Evolutionary conservation across 169 alveolate genomes (phyloP).

Genomic region (Eimeria mitis): DNA sequence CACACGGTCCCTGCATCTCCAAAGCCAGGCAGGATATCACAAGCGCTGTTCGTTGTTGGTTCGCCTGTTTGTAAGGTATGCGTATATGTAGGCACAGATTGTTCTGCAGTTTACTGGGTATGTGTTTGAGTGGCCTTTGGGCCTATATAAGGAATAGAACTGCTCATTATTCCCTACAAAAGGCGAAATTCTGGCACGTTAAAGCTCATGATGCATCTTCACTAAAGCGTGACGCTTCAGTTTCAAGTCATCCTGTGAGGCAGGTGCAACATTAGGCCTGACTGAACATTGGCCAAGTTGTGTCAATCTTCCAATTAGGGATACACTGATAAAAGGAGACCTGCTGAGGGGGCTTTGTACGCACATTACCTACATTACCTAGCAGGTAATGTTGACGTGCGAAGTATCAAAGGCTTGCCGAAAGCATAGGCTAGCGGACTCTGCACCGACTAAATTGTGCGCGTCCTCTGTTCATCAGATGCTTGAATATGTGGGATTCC

Average conservation of each 20-base stretch:
- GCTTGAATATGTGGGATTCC: background rate
- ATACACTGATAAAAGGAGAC: background rate
- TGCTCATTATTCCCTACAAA: background rate
- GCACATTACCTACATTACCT: background rate
- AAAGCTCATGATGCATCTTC: background rate
- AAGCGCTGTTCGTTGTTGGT: background rate
- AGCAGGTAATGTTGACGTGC: background rate
- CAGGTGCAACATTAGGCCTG: background rate
- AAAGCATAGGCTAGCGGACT: background rate
- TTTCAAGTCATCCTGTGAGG: background rate
- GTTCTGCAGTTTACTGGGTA: background rate
- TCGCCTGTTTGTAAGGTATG: background rate
- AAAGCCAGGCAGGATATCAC: no score
- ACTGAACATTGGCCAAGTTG: background rate
- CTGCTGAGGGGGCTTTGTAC: background rate
- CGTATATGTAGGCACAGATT: background rate
- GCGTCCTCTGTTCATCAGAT: background rate
- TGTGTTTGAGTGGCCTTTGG: background rate
- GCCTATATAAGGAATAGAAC: background rate
- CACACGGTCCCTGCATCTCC: no score
- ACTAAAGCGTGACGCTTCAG: background rate
- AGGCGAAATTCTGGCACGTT: background rate
- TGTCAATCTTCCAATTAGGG: background rate
- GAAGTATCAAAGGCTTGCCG: background rate
- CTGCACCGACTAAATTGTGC: background rate